These are phyloP conservation scores for Quercus glauca DNA, from an alignment of 306 rosid species.

Conservation along the genomic window DNA sequence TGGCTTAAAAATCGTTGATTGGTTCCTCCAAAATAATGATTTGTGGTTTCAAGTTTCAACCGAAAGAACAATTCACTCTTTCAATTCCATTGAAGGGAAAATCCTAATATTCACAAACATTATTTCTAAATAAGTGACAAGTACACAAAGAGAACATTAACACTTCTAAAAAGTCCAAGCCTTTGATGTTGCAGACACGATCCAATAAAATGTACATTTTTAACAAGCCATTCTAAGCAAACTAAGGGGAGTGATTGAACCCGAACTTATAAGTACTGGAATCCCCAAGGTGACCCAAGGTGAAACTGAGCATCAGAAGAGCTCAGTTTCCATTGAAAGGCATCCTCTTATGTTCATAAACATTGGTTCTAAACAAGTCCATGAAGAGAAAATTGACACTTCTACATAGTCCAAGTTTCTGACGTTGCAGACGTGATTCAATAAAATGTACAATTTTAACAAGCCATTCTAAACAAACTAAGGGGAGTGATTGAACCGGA, in stretches of 20 bases:
- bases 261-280: slow-evolving; percentile 44
- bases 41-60: too few relatives aligned
- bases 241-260: slow-evolving; percentile 18
- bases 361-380: too few relatives aligned
- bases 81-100: neutral
- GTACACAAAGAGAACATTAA: neutral
- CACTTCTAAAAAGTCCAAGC: slow-evolving; percentile 10
- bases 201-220: slow-evolving; percentile 1
- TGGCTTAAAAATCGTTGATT: too few relatives aligned
- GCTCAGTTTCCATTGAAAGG: neutral
- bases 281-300: slow-evolving; percentile 50
- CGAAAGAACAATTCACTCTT: too few relatives aligned
- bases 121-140: neutral
- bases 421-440: neutral
- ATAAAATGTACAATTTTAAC: neutral
- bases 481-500: slow-evolving; percentile 36
- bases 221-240: neutral
- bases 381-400: too few relatives aligned
- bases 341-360: too few relatives aligned
- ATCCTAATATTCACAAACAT: neutral
- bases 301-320: slow-evolving; percentile 42
- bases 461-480: neutral
- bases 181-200: neutral
- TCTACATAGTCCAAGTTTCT: too few relatives aligned
- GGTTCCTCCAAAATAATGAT: too few relatives aligned